phyloP scores from a whole-genome alignment of 139 green algal genomes.

The Coelastrella sp. region DNA sequence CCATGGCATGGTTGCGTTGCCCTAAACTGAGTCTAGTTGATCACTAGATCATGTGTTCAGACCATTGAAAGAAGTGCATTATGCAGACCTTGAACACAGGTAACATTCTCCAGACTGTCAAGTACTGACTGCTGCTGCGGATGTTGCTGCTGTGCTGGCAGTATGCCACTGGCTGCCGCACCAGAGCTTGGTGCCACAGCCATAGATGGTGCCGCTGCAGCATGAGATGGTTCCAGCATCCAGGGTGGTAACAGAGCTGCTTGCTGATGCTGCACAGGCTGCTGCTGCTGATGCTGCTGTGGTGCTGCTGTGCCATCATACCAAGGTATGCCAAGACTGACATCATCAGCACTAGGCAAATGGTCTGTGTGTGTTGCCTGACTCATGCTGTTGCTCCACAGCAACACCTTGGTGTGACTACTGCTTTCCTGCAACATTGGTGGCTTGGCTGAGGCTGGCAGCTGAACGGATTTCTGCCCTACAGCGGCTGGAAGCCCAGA shows the following conservation, averaged over 20 bases:
- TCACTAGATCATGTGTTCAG: background rate
- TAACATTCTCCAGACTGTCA: background rate
- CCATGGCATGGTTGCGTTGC: too few species aligned
- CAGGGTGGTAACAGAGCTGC: background rate
- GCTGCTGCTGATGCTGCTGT: background rate
- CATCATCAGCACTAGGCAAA: background rate
- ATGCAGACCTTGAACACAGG: constrained; percentile 1
- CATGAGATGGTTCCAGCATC: background rate
- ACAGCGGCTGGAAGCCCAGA: too few species aligned
- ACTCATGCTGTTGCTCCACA: background rate
- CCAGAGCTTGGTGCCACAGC: background rate
- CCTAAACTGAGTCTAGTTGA: too few species aligned
- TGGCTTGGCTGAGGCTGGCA: too few species aligned
- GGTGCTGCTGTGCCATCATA: background rate
- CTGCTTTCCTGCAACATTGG: too few species aligned
- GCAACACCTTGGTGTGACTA: background rate
- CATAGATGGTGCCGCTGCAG: background rate
- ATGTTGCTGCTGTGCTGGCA: background rate
- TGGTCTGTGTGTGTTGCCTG: background rate
- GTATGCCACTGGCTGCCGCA: background rate
- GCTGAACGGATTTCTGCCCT: too few species aligned
- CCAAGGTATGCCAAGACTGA: too few species aligned
- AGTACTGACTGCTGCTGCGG: background rate
- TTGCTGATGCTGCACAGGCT: background rate
- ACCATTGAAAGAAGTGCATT: background rate